Percentiles rank a stretch among this genome's conserved stretches.
phyloP scores from a whole-genome alignment of 345 rosid species.

The Aquilaria malaccensis region DNA sequence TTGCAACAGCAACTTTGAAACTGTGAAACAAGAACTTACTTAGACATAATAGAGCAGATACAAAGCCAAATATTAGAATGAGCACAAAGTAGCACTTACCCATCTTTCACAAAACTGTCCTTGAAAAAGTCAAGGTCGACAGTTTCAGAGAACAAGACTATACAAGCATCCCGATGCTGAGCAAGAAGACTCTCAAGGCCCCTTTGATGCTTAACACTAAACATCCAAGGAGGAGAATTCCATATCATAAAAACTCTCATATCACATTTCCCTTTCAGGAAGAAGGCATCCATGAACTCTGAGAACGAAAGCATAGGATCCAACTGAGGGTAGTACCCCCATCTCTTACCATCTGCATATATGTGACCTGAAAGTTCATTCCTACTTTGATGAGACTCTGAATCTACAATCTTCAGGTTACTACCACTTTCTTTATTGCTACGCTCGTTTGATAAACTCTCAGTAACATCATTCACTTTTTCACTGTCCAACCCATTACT shows the following conservation, averaged over 20 bases:
- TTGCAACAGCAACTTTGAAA: slow-evolving; percentile 75
- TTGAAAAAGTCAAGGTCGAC: slow-evolving; percentile 85
- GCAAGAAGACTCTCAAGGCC: slow-evolving; percentile 82
- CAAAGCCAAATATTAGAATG: slow-evolving; percentile 5
- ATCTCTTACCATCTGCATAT: slow-evolving; percentile 79
- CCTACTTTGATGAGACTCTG: slow-evolving; percentile 18
- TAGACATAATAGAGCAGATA: slow-evolving; percentile 1
- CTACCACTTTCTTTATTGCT: slow-evolving; percentile 10
- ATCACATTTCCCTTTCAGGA: slow-evolving; percentile 44
- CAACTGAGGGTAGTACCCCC: slow-evolving; percentile 92
- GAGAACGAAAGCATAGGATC: slow-evolving; percentile 61
- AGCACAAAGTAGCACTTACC: slow-evolving; percentile 30
- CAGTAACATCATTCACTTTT: not conserved
- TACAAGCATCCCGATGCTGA: slow-evolving; percentile 76
- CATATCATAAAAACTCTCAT: slow-evolving; percentile 85
- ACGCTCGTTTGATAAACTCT: slow-evolving; percentile 3
- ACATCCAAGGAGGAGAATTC: slow-evolving; percentile 98
- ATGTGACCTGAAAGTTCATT: slow-evolving; percentile 44
- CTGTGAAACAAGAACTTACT: slow-evolving; percentile 26
- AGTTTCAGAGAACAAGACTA: slow-evolving; percentile 77
- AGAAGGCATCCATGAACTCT: slow-evolving; percentile 61
- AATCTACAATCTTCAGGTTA: slow-evolving; percentile 10
- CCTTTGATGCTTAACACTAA: slow-evolving; percentile 77
- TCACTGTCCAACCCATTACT: slow-evolving; percentile 1
- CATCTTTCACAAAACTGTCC: slow-evolving; percentile 76